Evolutionary conservation across 1,284 basidiomycete species (phyloP), one percentile per base, ranked within the genome.

Genomic region (Trametes sp.): DNA sequence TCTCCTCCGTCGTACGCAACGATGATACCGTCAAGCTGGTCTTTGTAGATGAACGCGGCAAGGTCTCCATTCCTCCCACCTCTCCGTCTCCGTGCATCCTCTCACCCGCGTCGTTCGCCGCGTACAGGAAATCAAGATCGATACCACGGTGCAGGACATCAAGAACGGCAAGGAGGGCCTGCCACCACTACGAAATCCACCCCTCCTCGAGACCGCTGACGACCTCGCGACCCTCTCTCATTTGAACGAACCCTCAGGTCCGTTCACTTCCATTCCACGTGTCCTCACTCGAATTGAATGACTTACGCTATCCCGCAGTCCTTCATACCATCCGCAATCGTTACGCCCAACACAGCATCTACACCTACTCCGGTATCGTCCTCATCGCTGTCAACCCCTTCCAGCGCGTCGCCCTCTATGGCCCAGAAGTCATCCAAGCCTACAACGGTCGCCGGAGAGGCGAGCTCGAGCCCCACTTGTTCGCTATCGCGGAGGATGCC

Each of bases 341-440:
- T 72, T 99, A 99, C 81, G 94, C 92, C 23, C 94, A 97, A 71
- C 95, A 98, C 75, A 94, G 94, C 76, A 98, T 98, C 72, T 99
- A 99, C 77, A 99, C 98, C 42, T 99, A 99, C 80, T 97, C 95
- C 66, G 98, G 98, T 71, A 99, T 99, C 72, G 93, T 98, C 63
- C 88, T 98, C 68, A 98, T 99, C 76, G 98, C 98, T 50, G 90
- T 99, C 80, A 99, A 99, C 78, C 98, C 98, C 52, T 99, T 99
- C 79, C 94, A 95, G 79, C 93, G 91, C 71, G 90, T 96, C 70
- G 92, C 93, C 48, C 88, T 94, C 65, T 97, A 99, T 83, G 94
- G 94, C 16, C 93, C 95, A 16, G 95, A 98, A 73, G 95, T 98
- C 74, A 97, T 99, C 45, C 96, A 99, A 78, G 95, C 96, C 21